Percentiles rank a stretch among this genome's conserved stretches.
phyloP scores from a whole-genome alignment of 1,284 basidiomycete genomes.

The Coniferiporia sulphurascens region DNA sequence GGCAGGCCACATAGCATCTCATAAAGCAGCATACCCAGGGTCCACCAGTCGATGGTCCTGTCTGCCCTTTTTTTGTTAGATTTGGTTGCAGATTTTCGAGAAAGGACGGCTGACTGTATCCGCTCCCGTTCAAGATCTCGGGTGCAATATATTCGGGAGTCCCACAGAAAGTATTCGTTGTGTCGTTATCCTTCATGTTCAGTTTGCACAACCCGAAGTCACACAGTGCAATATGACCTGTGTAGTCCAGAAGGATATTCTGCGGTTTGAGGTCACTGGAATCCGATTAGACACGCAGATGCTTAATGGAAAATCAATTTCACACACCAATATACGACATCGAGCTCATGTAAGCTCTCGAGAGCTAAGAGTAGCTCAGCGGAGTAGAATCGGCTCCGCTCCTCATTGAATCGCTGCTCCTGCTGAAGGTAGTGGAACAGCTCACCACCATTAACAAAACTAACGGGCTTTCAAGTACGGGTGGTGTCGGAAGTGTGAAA shows the following conservation, averaged over 20 bases:
- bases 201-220: conserved; percentile 98
- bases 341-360: conserved; percentile 94
- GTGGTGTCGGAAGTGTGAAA: neutral
- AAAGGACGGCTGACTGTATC: conserved; percentile 62
- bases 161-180: conserved; percentile 97
- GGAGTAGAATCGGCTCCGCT: conserved; percentile 91
- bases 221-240: conserved; percentile 97
- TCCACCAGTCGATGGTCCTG: conserved; percentile 99
- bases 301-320: neutral
- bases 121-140: conserved; percentile 91
- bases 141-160: conserved; percentile 97
- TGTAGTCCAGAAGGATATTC: conserved; percentile 96
- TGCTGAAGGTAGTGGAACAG: conserved; percentile 96
- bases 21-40: conserved; percentile 92
- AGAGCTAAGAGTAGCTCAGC: conserved; percentile 93
- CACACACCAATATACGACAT: conserved; percentile 88
- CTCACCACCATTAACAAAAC: conserved; percentile 98
- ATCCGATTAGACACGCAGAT: neutral
- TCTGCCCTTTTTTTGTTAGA: conserved; percentile 38
- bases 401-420: conserved; percentile 95
- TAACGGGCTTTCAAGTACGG: conserved; percentile 24
- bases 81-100: conserved; percentile 25
- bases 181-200: conserved; percentile 97
- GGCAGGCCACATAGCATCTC: conserved; percentile 95
- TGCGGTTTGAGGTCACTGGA: conserved; percentile 90